Base-by-base conservation (phyloP, 2,329 filamentous ascomycete species). In the Fusarium sambucinum region DNA sequence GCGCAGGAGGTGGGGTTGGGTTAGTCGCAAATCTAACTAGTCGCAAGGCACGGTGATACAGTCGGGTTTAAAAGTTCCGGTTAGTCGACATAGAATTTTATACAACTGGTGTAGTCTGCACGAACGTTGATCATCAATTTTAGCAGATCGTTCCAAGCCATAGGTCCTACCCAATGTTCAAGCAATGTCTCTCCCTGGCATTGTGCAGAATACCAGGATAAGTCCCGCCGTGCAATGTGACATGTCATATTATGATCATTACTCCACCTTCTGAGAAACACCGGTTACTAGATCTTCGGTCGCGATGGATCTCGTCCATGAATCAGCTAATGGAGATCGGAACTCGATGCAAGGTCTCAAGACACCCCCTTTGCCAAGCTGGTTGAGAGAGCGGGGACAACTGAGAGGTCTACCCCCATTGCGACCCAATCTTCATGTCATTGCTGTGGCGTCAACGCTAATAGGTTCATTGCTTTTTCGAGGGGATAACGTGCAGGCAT, bases 221-320 rank as follows among this genome's bases (percentile, higher is more conserved):
- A 29, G 70, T 73, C 56, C 58, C 55, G 67, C 57, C 53, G 61
- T 60, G 57, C 60, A 62, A 62, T 42, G 19, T 75, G 73, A 74
- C 65, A 58, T 44, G 68, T 75, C 73, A 73, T 40, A 65, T 73
- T 70, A 40, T 63, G 66, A 73, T 70, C 61, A 73, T 44, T 58
- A 46, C 63, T 63, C 70, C 59, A 66, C 59, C 48, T 53, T 53
- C 29, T 52, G 54, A 45, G 48, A 38, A 40, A 56, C 60, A 32
- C 52, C 19, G 25, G 29, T 46, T 47, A 38, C 25, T 37, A 35
- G 52, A 51, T 38, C 37, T 51, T 37, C 50, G 16, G 53, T 32
- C 45, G 23, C 56, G 50, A 64, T 32, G 63, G 54, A 59, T 64
- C 46, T 57, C 32, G 48, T 47, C 35, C 23, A 52, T 48, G 44